These are phyloP conservation scores for Oryza glumipatula DNA, from an alignment of 176 grass and related monocot genomes.

Conservation along the genomic window DNA sequence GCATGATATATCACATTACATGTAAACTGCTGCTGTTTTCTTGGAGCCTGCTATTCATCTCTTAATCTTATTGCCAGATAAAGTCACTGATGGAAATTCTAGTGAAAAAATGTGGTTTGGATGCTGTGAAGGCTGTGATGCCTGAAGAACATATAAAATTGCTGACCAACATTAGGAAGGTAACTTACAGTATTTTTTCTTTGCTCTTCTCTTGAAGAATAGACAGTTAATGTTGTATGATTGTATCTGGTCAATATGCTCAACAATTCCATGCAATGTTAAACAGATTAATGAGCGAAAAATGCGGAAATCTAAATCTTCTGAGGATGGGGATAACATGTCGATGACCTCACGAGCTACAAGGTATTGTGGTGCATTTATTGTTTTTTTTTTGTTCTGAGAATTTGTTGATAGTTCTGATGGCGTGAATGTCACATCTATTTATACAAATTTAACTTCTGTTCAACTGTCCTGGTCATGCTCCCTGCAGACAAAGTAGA, in stretches of 20 bases:
- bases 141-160: slow-evolving; percentile 97
- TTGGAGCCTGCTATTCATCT: background rate
- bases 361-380: slow-evolving; percentile 53
- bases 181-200: slow-evolving; percentile 35
- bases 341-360: slow-evolving; percentile 67
- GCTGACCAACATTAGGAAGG: slow-evolving; percentile 90
- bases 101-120: slow-evolving; percentile 92
- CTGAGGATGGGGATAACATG: slow-evolving; percentile 59
- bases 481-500: slow-evolving; percentile 70
- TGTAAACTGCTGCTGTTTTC: background rate
- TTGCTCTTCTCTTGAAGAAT: background rate
- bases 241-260: background rate
- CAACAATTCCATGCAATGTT: slow-evolving; percentile 24
- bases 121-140: slow-evolving; percentile 92
- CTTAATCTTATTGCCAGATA: slow-evolving; percentile 51
- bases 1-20: background rate
- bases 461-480: slow-evolving; percentile 24
- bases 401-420: slow-evolving; percentile 14
- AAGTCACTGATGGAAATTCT: slow-evolving; percentile 95
- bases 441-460: slow-evolving; percentile 3
- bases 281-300: slow-evolving; percentile 80
- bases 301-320: slow-evolving; percentile 75
- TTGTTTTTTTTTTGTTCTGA: background rate
- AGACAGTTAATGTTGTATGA: background rate
- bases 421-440: background rate